Percentiles rank a stretch among this genome's conserved stretches.
phyloP scores from a whole-genome alignment of 1,139 yeast genomes.

The Blastobotrys buckinghamii region DNA sequence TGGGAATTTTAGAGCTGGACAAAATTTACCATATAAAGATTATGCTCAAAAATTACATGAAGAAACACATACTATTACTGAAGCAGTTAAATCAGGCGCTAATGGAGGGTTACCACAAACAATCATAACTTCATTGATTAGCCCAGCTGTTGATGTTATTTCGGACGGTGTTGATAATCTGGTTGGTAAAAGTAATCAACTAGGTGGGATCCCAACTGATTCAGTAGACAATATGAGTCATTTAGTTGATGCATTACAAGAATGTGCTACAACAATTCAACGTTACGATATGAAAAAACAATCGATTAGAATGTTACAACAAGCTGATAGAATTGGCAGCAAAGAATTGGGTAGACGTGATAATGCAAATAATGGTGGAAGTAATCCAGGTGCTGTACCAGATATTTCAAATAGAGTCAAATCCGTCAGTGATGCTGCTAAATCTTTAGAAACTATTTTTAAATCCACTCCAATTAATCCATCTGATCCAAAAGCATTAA shows the following conservation, averaged over 20 bases:
- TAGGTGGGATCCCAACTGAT: too few relatives aligned
- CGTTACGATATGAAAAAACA: constrained; percentile 14
- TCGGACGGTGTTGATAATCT: constrained; percentile 30
- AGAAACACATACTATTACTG: not conserved
- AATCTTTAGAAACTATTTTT: not conserved
- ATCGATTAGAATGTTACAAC: constrained; percentile 1
- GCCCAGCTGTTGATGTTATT: constrained; percentile 28
- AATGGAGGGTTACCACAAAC: constrained; percentile 20
- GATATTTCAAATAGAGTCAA: not conserved
- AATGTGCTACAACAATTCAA: constrained; percentile 16
- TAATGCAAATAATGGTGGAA: too few relatives aligned
- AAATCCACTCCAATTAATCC: not conserved
- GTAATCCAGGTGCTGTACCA: not conserved
- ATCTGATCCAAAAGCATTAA: not conserved
- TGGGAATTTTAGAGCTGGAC: not conserved
- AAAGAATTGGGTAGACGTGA: not conserved
- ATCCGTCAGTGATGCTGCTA: not conserved
- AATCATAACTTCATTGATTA: constrained; percentile 22
- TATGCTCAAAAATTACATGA: not conserved
- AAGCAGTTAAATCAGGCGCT: constrained; percentile 2
- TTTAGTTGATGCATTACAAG: not conserved
- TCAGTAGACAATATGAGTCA: not conserved
- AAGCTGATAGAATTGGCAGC: not conserved
- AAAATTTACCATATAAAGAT: not conserved
- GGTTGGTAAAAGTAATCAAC: not conserved